Evolutionary conservation across 805 yeast genomes (phyloP), one percentile per base, ranked within the genome.

Genomic region (Nakazawaea molendinolei): DNA sequence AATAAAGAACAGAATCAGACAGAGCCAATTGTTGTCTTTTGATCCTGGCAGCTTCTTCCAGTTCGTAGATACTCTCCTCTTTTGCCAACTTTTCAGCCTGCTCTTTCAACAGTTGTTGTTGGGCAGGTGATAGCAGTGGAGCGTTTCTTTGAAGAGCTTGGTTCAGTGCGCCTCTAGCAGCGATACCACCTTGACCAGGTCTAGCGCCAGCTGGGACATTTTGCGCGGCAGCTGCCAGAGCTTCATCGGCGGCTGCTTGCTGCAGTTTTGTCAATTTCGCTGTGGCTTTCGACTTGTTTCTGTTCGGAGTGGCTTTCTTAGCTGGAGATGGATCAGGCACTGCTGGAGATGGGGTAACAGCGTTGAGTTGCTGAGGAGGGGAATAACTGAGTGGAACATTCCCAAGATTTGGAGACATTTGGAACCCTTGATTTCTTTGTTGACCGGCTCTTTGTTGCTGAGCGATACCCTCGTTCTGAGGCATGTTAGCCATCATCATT

Each of bases 1-100:
- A 68, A 49, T 69, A 74, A 35, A 57, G 55, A 30, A 66, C 63
- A 0, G 78, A 72, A 46, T 74, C 72, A 16, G 52, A 41, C 34
- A 51, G 51, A 2, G 69, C 66, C 28, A 74, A 56, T 34, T 67
- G 74, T 29, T 74, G 58, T 37, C 79, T 54, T 41, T 56, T 64
- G 31, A 58, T 59, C 42, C 70, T 54, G 41, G 65, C 66, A 10
- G 60, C 50, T 45, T 71, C 78, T 16, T 56, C 42, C 5, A 33
- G 38, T 7, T 42, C 48, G 23, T 49, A 34, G 14, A 46, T 44
- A 10, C 46, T 25, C 26, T 53, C 63, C 31, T 60, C 63, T 28
- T 46, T 51, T 8, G 47, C 42, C 15, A 56, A 36, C 35, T 45
- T 34, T 18, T 54, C 60, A 7, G 44, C 39, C 33, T 58, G 57